phyloP scores from a whole-genome alignment of 345 rosid genomes.

The Citrus sp. region DNA sequence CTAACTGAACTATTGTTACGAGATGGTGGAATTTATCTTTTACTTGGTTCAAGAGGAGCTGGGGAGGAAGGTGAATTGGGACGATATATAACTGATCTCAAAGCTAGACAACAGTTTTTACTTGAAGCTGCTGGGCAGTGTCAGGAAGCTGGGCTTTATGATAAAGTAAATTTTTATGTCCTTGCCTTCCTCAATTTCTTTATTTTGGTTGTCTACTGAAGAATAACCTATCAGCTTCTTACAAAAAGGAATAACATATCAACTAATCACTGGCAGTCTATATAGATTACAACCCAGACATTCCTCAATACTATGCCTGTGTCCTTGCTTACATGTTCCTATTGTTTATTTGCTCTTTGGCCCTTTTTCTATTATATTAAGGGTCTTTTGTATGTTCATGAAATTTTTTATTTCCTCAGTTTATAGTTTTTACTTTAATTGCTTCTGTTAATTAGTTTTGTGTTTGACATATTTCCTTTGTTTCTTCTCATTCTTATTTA shows the following conservation, averaged over 20 bases:
- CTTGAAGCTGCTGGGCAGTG: conserved; percentile 86
- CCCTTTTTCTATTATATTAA: neutral
- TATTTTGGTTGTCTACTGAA: neutral
- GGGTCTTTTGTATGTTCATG: neutral
- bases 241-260: neutral
- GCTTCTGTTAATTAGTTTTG: neutral
- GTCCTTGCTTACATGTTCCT: neutral
- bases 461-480: conserved; percentile 9
- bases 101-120: conserved; percentile 73
- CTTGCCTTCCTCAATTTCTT: neutral
- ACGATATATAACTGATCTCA: conserved; percentile 61
- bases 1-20: conserved; percentile 83
- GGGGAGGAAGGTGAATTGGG: conserved; percentile 94
- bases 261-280: neutral
- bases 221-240: neutral
- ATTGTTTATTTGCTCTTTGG: neutral
- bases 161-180: conserved; percentile 58
- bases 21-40: conserved; percentile 74
- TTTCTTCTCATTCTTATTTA: conserved; percentile 3
- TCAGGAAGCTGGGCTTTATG: conserved; percentile 88
- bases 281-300: neutral
- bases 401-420: neutral
- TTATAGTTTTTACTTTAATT: neutral
- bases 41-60: conserved; percentile 82
- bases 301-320: neutral